Percentiles rank a stretch among this genome's conserved stretches.
Conservation (phyloP, 495 filamentous ascomycete genomes). For the Penicillium desertorum region DNA sequence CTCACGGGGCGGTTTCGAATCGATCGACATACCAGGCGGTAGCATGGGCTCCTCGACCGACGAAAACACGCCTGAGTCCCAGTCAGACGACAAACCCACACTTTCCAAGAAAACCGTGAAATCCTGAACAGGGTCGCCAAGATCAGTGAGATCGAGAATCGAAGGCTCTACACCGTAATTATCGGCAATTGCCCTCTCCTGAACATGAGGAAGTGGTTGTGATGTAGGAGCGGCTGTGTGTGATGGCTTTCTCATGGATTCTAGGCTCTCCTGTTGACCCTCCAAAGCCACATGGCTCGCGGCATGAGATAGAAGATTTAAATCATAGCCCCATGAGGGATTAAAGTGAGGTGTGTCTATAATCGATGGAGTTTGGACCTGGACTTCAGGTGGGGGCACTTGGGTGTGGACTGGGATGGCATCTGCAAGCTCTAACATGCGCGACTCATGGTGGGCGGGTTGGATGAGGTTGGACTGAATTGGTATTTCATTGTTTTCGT, state of each 20-base stretch:
- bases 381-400: conserved; percentile 39
- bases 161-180: conserved; percentile 51
- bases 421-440: conserved; percentile 50
- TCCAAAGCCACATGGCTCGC: conserved; percentile 52
- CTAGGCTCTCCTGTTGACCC: conserved; percentile 47
- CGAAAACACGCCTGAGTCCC: conserved; percentile 52
- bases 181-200: conserved; percentile 46
- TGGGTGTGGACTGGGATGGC: conserved; percentile 46
- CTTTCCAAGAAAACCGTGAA: conserved; percentile 52
- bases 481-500: conserved; percentile 34
- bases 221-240: conserved; percentile 30
- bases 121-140: conserved; percentile 51
- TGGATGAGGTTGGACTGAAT: conserved; percentile 42
- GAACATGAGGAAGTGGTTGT: conserved; percentile 34
- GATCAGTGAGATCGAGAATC: conserved; percentile 45
- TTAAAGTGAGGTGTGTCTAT: conserved; percentile 50
- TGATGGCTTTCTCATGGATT: conserved; percentile 45
- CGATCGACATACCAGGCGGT: conserved; percentile 38
- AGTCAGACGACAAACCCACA: conserved; percentile 51
- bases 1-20: conserved; percentile 41
- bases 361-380: conserved; percentile 43
- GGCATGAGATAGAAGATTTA: conserved; percentile 51
- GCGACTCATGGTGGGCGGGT: conserved; percentile 45
- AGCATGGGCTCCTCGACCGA: conserved; percentile 48
- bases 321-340: conserved; percentile 52